Evolutionary conservation across 768 basidiomycete species (phyloP).

Genomic region (Suillus paluster): DNA sequence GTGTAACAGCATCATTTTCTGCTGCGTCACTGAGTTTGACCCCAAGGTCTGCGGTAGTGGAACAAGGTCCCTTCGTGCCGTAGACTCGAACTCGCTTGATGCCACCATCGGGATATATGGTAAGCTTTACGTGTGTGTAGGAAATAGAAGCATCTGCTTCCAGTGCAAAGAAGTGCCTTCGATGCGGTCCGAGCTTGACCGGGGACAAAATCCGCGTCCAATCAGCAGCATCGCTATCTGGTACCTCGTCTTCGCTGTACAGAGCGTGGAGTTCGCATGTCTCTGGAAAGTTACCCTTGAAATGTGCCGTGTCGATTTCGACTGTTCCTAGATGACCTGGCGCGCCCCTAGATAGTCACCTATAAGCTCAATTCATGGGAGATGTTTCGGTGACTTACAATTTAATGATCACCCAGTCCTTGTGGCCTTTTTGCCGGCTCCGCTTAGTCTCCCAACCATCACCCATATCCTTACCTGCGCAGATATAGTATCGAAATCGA

Average conservation of each 20-base stretch:
- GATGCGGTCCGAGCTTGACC: slow-evolving; percentile 85
- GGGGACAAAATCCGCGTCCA: slow-evolving; percentile 82
- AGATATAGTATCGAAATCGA: slow-evolving; percentile 1
- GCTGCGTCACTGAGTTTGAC: background rate
- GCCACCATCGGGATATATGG: slow-evolving; percentile 95
- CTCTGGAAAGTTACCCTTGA: slow-evolving; percentile 95
- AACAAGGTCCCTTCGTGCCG: slow-evolving; percentile 55
- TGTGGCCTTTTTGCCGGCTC: slow-evolving; percentile 77
- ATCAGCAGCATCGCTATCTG: slow-evolving; percentile 41
- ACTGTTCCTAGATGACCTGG: slow-evolving; percentile 74
- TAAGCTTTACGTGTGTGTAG: slow-evolving; percentile 86
- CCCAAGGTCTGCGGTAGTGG: slow-evolving; percentile 6
- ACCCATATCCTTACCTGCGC: slow-evolving; percentile 83
- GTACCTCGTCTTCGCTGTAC: slow-evolving; percentile 36
- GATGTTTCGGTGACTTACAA: slow-evolving; percentile 56
- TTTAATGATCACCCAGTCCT: slow-evolving; percentile 90
- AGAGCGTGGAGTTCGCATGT: slow-evolving; percentile 79
- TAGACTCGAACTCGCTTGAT: slow-evolving; percentile 89
- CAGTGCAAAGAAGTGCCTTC: slow-evolving; percentile 88
- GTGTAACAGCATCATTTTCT: slow-evolving; percentile 6
- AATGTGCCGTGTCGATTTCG: slow-evolving; percentile 94
- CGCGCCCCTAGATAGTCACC: slow-evolving; percentile 56
- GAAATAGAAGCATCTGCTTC: slow-evolving; percentile 58
- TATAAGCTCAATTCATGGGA: slow-evolving; percentile 3
- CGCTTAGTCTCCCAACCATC: slow-evolving; percentile 99